These are phyloP conservation scores for Candida schatavii DNA, from an alignment of 805 yeast species.

Conservation along the genomic window DNA sequence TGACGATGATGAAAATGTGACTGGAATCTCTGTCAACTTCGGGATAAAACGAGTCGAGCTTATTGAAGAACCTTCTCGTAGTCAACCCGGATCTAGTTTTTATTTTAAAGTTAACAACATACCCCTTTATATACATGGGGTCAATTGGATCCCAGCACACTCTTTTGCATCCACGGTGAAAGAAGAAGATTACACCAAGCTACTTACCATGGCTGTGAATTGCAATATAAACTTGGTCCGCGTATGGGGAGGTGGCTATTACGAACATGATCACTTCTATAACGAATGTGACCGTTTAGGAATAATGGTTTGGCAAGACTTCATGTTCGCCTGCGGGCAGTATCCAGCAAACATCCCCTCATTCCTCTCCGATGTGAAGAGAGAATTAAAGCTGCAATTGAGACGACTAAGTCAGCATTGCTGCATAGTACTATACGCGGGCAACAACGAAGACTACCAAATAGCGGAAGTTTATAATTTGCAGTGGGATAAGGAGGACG, in stretches of 20 bases:
- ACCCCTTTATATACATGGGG: conserved; percentile 39
- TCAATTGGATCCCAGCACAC: conserved; percentile 52
- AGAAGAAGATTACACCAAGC: conserved; percentile 31
- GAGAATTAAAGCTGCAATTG: conserved; percentile 40
- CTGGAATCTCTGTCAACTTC: conserved; percentile 16
- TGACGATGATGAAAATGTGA: conserved; percentile 1
- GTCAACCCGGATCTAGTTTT: conserved; percentile 38
- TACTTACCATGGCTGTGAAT: conserved; percentile 31
- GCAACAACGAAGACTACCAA: conserved; percentile 50
- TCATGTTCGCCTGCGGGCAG: conserved; percentile 57
- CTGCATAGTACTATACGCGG: conserved; percentile 38
- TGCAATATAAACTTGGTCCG: conserved; percentile 46
- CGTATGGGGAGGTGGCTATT: conserved; percentile 51
- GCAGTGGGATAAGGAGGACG: conserved; percentile 25
- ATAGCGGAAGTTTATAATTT: conserved; percentile 35
- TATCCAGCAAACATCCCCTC: conserved; percentile 41
- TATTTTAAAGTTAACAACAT: conserved; percentile 40
- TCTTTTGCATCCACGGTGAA: conserved; percentile 32
- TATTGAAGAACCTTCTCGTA: conserved; percentile 29
- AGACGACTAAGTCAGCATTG: conserved; percentile 40
- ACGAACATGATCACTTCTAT: conserved; percentile 42
- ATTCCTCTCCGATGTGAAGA: conserved; percentile 31
- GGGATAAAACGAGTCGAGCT: conserved; percentile 44
- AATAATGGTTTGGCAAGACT: conserved; percentile 53
- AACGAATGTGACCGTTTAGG: conserved; percentile 43